These are phyloP conservation scores for Suaeda aralocaspica DNA, from an alignment of 148 eudicot genomes.

Conservation along the genomic window DNA sequence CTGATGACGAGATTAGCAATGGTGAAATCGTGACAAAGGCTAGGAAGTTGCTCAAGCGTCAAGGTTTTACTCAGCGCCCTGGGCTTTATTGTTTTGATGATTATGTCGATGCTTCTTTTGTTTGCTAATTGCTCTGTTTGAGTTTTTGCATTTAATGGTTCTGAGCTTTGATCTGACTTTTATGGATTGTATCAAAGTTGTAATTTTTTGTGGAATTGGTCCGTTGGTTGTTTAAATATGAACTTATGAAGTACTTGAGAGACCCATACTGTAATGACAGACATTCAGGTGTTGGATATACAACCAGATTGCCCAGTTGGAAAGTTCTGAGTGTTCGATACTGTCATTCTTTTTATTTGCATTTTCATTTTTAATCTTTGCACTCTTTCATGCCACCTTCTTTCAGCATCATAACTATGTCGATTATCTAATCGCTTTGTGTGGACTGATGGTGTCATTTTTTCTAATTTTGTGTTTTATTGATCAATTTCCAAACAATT, in stretches of 20 bases:
- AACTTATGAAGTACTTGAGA: no score
- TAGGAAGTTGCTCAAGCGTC: slow-evolving; percentile 62
- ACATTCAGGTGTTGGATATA: neutral
- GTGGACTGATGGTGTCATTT: no score
- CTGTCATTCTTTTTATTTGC: no score
- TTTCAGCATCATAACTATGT: no score
- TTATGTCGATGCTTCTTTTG: slow-evolving; percentile 57
- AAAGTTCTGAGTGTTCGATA: no score
- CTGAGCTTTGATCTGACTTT: neutral
- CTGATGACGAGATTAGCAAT: slow-evolving; percentile 44
- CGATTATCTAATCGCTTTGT: no score
- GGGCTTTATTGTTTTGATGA: slow-evolving; percentile 83
- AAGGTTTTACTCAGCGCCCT: slow-evolving; percentile 82
- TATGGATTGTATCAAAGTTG: neutral
- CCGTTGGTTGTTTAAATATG: neutral
- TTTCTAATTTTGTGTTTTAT: no score
- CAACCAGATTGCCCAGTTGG: neutral
- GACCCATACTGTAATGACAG: neutral
- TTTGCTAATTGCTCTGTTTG: slow-evolving; percentile 34
- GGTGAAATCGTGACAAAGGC: slow-evolving; percentile 60
- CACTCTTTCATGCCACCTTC: no score
- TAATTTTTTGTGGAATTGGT: neutral
- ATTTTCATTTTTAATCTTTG: no score
- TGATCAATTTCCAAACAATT: no score
- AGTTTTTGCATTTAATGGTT: neutral